These are phyloP conservation scores for Alternaria ethzedia DNA, from an alignment of 2,329 filamentous ascomycete species.

Conservation along the genomic window DNA sequence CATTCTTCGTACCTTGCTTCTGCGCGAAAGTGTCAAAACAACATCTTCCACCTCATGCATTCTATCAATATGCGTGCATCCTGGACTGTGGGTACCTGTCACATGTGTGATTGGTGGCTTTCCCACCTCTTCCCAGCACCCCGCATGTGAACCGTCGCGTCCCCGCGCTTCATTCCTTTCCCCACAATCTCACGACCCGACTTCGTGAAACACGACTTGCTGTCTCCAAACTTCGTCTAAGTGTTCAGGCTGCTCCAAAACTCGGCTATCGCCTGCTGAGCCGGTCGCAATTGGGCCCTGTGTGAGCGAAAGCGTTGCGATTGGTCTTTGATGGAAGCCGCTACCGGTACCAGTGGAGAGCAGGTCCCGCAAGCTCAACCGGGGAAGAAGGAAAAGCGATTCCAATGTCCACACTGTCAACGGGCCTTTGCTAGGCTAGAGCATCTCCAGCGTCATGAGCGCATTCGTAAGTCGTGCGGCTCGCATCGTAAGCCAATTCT, in stretches of 20 bases:
- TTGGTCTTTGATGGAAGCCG: slow-evolving; percentile 29
- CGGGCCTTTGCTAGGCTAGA: slow-evolving; percentile 48
- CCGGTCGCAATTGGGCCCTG: slow-evolving; percentile 9
- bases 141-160: slow-evolving; percentile 23
- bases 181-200: slow-evolving; percentile 28
- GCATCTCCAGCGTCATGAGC: slow-evolving; percentile 51
- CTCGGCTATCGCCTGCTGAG: not conserved
- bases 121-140: slow-evolving; percentile 14
- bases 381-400: slow-evolving; percentile 46
- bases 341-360: slow-evolving; percentile 18
- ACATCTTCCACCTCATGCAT: not conserved
- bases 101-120: slow-evolving; percentile 8
- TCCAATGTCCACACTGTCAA: slow-evolving; percentile 43
- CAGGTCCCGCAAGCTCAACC: slow-evolving; percentile 19
- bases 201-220: slow-evolving; percentile 5
- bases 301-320: not conserved
- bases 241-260: slow-evolving; percentile 7
- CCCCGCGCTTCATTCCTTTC: slow-evolving; percentile 21
- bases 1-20: not conserved
- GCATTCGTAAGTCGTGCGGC: slow-evolving; percentile 41
- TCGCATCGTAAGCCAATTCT: slow-evolving; percentile 4
- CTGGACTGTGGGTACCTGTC: not conserved
- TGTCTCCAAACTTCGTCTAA: slow-evolving; percentile 16
- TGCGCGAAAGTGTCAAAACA: not conserved
- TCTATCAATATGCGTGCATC: not conserved